Evolutionary conservation across 768 basidiomycete species (phyloP), one percentile per base, ranked within the genome.

Genomic region (Dentipellis sp.): DNA sequence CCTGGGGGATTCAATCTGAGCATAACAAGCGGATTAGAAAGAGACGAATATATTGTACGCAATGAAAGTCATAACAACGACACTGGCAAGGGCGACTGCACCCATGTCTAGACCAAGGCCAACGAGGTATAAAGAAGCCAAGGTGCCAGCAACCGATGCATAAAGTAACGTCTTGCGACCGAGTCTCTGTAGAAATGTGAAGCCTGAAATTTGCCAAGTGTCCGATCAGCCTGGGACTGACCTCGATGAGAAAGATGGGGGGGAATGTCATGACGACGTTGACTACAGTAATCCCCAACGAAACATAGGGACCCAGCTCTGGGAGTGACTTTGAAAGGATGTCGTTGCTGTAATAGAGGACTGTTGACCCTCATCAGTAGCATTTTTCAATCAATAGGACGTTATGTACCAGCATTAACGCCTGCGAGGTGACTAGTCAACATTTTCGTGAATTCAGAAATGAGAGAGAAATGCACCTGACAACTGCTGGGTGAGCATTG

Each of bases 321-420:
- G 93, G 91, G 54, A 97, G 73, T 2, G 91, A 78, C 57, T 81
- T 86, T 22, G 84, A 80, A 22, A 97, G 78, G 61, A 97, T 97
- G 50, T 84, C 80, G 62, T 91, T 94, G 70, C 88, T 91, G 71
- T 94, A 95, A 68, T 93, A 95, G 54, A 95, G 75, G 23, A 95
- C 93, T 86, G 66, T 23, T 56, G 34, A 29, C 21, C 21, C 42
- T 21, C 21, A 23, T 39, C 10, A 49, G 36, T 51, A 19, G 35
- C 45, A 58, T 19, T 51, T 4, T 29, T 50, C 40, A n/a, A 23
- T 29, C 16, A 22, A 47, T 62, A 62, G 7, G 14, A 37, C 23
- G 14, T 40, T 23, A 3, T 53, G 11, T 60, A 81, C 85, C 79
- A 64, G 86, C 88, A 67, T 90, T 91, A 64, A 91, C 84, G 16